Evolutionary conservation across 139 green algal genomes (phyloP), one percentile per base, ranked within the genome.

Genomic region (Ettlia oleoabundans): DNA sequence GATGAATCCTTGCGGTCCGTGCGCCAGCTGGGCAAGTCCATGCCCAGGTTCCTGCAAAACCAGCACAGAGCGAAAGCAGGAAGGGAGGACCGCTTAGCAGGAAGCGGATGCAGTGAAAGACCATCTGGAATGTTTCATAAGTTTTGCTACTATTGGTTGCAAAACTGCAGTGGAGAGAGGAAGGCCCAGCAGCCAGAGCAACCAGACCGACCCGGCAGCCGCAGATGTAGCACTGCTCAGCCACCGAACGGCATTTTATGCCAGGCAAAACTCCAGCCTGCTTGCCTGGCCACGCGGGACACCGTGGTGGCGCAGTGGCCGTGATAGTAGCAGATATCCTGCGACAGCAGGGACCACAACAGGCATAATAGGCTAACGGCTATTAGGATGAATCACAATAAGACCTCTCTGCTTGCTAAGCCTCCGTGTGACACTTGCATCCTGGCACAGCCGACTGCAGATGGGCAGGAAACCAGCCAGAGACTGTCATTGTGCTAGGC

Each of bases 281-380:
- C 52, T 24, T 47, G 37, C 72, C 72, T 79, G 33, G 72, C 72
- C 35, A 79, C 72, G 51, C 72, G 72, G 0, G 72, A 79, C 0
- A 79, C 52, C 22, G 72, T 79, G 33, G 72, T 79, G 51, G 72
- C 72, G 52, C 72, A 79, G 52, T 79, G 72, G n/a, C 72, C 72
- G 30, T 79, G 72, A 13, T 68, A 79, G 35, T 35, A 79, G 72
- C 72, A 79, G 22, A 79, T 52, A 35, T 79, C 72, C 33, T 66
- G 72, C 33, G n/a, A 5, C 13, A 9, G 9, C 33, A 43, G 5
- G 64, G 64, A 41, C 10, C 55, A 65, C 55, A 65, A n/a, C 18
- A 32, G 55, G 55, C 55, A 65, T 65, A n/a, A 22, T 5, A 65
- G 47, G 47, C 47, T 58, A 58, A 58, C 47, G 47, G 10, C 47